phyloP scores from a whole-genome alignment of 805 yeast species.

The Saccharomycopsis vini region DNA sequence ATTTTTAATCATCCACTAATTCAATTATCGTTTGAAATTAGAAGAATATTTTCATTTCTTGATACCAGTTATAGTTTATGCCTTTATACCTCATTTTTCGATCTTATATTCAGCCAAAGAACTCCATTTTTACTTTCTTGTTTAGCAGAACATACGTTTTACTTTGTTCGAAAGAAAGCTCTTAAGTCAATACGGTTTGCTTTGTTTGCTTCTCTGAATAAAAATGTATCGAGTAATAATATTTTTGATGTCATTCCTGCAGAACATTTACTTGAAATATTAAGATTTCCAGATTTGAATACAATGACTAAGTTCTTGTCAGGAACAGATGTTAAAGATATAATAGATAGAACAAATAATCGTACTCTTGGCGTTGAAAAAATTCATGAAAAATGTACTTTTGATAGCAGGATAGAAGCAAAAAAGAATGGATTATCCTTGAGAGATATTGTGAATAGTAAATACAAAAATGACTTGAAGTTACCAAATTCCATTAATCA shows the following conservation, averaged over 20 bases:
- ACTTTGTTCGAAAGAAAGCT: conserved; percentile 69
- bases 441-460: conserved; percentile 33
- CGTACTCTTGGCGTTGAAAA: conserved; percentile 29
- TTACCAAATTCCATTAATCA: too few relatives aligned
- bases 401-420: conserved; percentile 33
- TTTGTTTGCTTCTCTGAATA: too few relatives aligned
- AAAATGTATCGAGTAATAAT: too few relatives aligned
- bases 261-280: conserved; percentile 34
- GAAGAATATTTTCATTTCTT: conserved; percentile 49
- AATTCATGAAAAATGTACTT: conserved; percentile 41
- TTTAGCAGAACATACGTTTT: conserved; percentile 69
- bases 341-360: conserved; percentile 19
- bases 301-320: conserved; percentile 49
- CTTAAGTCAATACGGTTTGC: conserved; percentile 56
- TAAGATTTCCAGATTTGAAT: conserved; percentile 60
- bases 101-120: conserved; percentile 35
- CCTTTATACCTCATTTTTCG: conserved; percentile 56
- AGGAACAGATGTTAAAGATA: conserved; percentile 49
- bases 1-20: conserved; percentile 48
- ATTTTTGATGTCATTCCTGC: too few relatives aligned
- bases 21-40: conserved; percentile 62
- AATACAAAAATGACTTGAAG: conserved; percentile 22
- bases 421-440: conserved; percentile 28
- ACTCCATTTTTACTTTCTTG: conserved; percentile 67
- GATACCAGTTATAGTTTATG: conserved; percentile 51